Evolutionary conservation across 176 grass and related monocot species (phyloP).

Genomic region (Oropetium thomaeum): DNA sequence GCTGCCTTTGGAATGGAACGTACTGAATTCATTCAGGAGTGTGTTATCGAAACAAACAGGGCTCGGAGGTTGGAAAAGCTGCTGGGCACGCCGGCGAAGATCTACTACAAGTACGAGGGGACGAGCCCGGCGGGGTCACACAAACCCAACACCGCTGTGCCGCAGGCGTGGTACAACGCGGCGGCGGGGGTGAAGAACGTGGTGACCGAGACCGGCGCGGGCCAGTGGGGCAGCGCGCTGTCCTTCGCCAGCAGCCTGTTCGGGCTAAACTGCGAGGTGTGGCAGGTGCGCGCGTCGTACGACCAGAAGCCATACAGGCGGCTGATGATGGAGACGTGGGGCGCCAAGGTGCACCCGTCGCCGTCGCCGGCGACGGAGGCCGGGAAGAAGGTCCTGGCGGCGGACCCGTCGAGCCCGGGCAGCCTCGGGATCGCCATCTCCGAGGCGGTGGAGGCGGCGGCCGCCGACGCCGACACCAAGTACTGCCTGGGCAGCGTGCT

Average conservation of each 20-base stretch:
- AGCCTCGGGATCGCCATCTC: slow-evolving; percentile 97
- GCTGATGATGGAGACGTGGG: slow-evolving; percentile 99
- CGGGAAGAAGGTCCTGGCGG: slow-evolving; percentile 53
- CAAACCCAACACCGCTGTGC: slow-evolving; percentile 94
- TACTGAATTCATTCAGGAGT: neutral
- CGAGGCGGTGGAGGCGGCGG: slow-evolving; percentile 89
- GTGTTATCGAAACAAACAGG: slow-evolving; percentile 6
- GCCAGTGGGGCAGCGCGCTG: slow-evolving; percentile 93
- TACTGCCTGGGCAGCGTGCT: slow-evolving; percentile 97
- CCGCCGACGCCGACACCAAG: slow-evolving; percentile 60
- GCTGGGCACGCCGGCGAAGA: slow-evolving; percentile 76
- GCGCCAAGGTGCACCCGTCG: slow-evolving; percentile 82
- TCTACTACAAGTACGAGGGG: slow-evolving; percentile 99
- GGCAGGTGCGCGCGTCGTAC: slow-evolving; percentile 93
- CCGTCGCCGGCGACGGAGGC: slow-evolving; percentile 63
- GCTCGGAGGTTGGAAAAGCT: slow-evolving; percentile 86
- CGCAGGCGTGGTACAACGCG: slow-evolving; percentile 90
- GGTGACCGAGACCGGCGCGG: slow-evolving; percentile 87
- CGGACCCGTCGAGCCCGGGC: slow-evolving; percentile 65
- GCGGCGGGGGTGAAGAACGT: slow-evolving; percentile 74
- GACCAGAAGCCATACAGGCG: slow-evolving; percentile 93
- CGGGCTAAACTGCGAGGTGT: slow-evolving; percentile 84
- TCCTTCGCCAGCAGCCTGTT: slow-evolving; percentile 95
- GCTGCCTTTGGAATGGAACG: neutral
- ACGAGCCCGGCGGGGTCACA: slow-evolving; percentile 93